Evolutionary conservation across 2,329 filamentous ascomycete species (phyloP).

Genomic region (Westerdykella sp.): DNA sequence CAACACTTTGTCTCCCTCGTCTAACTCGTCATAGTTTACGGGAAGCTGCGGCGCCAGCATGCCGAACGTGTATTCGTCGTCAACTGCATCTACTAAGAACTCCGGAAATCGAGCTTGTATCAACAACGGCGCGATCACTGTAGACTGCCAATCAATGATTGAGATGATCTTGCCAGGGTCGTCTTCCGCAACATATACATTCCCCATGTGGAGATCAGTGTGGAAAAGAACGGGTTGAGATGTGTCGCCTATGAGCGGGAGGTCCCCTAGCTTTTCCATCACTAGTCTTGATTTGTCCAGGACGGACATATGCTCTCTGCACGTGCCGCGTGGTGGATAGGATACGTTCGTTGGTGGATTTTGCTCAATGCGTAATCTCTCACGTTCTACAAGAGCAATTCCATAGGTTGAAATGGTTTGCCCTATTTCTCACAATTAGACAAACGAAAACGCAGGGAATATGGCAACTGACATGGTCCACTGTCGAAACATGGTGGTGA

Average conservation of each 20-base stretch:
- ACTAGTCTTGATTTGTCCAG: conserved; percentile 10
- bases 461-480: conserved; percentile 7
- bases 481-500: conserved; percentile 3
- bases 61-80: conserved; percentile 11
- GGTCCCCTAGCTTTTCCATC: conserved; percentile 6
- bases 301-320: conserved; percentile 9
- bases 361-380: conserved; percentile 8
- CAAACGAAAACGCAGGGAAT: conserved; percentile 3
- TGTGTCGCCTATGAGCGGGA: conserved; percentile 3
- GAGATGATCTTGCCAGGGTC: conserved; percentile 14
- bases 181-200: conserved; percentile 26
- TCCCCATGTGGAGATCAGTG: conserved; percentile 38
- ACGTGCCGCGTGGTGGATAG: conserved; percentile 9
- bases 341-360: conserved; percentile 1
- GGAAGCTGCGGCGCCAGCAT: conserved; percentile 6
- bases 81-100: conserved; percentile 7
- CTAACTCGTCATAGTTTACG: conserved; percentile 7
- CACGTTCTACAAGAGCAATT: conserved; percentile 14
- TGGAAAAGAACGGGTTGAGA: conserved; percentile 20
- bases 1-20: conserved; percentile 4
- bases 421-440: conserved; percentile 13
- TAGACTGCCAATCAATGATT: conserved; percentile 21
- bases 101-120: conserved; percentile 15
- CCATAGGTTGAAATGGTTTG: conserved; percentile 12
- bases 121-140: conserved; percentile 18